phyloP scores from a whole-genome alignment of 2,329 filamentous ascomycete genomes.

The Diplodia corticola region DNA sequence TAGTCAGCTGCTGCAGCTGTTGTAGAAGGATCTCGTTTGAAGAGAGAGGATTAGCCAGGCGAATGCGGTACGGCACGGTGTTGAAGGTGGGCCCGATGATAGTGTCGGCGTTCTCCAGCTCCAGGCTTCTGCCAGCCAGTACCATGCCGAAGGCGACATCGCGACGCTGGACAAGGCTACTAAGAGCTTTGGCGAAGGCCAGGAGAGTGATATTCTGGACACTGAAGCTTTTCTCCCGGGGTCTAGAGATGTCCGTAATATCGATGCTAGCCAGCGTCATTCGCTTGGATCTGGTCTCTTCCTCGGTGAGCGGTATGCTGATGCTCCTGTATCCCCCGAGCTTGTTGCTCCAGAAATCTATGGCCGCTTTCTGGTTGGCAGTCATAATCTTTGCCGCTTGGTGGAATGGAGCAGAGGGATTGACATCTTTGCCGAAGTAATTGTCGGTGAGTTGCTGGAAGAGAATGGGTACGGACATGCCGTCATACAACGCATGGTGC shows the following conservation, averaged over 20 bases:
- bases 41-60: constrained; percentile 30
- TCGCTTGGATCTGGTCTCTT: neutral
- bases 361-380: constrained; percentile 42
- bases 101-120: constrained; percentile 49
- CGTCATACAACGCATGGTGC: constrained; percentile 43
- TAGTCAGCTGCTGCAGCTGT: constrained; percentile 64
- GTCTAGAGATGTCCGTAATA: constrained; percentile 35
- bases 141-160: constrained; percentile 61
- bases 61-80: constrained; percentile 58
- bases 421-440: constrained; percentile 28
- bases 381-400: constrained; percentile 51
- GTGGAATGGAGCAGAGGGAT: constrained; percentile 30
- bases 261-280: constrained; percentile 50
- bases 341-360: constrained; percentile 51
- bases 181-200: constrained; percentile 17
- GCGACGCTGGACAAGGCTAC: constrained; percentile 26
- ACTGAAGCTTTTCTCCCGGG: constrained; percentile 13
- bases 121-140: constrained; percentile 55
- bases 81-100: constrained; percentile 64
- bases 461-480: constrained; percentile 37
- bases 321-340: constrained; percentile 47
- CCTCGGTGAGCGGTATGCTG: constrained; percentile 20
- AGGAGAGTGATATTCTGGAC: constrained; percentile 49
- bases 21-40: constrained; percentile 58
- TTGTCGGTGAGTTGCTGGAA: constrained; percentile 35